A percentile compares a stretch with the other conserved stretches of the same genome.
Evolutionary conservation across 202 grass and related monocot species (phyloP).

Genomic region (Digitaria exilis): DNA sequence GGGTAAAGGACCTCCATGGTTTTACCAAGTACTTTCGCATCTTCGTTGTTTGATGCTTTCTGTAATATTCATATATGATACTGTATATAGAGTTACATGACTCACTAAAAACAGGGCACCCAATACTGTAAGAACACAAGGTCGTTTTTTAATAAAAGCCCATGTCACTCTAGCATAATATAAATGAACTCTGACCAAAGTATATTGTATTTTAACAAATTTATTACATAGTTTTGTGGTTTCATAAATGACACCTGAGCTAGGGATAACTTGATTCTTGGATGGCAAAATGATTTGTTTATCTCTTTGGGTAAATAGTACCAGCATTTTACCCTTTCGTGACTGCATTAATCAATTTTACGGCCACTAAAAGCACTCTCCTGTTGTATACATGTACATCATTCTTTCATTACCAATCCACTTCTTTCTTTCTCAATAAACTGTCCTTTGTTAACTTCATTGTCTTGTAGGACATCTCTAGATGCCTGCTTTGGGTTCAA

Average conservation of each 20-base stretch:
- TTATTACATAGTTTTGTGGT: neutral
- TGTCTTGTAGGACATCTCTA: constrained; percentile 84
- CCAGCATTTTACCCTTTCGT: neutral
- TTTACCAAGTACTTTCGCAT: neutral
- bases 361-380: neutral
- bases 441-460: constrained; percentile 7
- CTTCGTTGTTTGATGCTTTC: neutral
- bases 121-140: neutral
- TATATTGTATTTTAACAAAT: neutral
- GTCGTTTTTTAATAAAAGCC: neutral
- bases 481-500: constrained; percentile 95
- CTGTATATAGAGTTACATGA: too few species aligned
- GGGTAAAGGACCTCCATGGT: too few species aligned
- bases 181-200: neutral
- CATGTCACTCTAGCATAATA: neutral
- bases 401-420: constrained; percentile 3
- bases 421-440: constrained; percentile 34
- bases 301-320: constrained; percentile 2
- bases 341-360: constrained; percentile 24
- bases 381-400: neutral
- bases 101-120: neutral
- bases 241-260: neutral
- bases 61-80: neutral
- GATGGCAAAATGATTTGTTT: constrained; percentile 3
- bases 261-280: constrained; percentile 18